Conservation (phyloP, 2,329 filamentous ascomycete genomes). For the Aspergillus tubingensis region DNA sequence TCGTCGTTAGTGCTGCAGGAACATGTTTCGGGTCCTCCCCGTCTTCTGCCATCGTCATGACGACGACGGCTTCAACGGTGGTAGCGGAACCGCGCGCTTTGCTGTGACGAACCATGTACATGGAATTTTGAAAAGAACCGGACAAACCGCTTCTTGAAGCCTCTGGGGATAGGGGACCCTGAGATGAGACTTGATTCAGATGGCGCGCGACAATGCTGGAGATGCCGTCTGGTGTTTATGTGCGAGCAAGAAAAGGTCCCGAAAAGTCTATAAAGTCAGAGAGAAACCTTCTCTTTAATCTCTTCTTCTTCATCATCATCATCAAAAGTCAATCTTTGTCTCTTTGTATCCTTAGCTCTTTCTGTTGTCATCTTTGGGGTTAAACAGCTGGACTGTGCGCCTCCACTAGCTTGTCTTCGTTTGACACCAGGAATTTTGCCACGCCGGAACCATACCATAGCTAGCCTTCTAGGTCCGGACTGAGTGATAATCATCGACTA, state of each 20-base stretch:
- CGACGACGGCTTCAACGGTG: background rate
- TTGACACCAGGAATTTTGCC: background rate
- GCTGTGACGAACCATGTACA: constrained; percentile 4
- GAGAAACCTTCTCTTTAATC: no score
- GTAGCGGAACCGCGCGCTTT: constrained; percentile 20
- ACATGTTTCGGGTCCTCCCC: constrained; percentile 9
- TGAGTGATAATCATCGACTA: background rate
- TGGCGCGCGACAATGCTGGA: constrained; percentile 18
- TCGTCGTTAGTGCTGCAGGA: constrained; percentile 15
- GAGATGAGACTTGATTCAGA: constrained; percentile 13
- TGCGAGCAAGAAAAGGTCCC: constrained; percentile 16
- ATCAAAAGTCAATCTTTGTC: background rate
- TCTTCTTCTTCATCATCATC: background rate
- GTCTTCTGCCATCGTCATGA: background rate
- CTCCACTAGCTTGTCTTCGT: background rate
- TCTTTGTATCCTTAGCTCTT: background rate
- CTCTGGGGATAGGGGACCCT: constrained; percentile 1
- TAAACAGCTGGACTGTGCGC: constrained; percentile 11
- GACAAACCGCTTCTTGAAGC: background rate
- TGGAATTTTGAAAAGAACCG: background rate
- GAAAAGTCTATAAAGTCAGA: constrained; percentile 10
- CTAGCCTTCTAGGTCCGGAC: background rate
- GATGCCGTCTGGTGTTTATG: constrained; percentile 23
- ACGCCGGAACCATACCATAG: background rate
- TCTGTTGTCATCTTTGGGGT: constrained; percentile 5